Base-by-base conservation (phyloP, 805 yeast species). In the Yamadazyma kitorensis region DNA sequence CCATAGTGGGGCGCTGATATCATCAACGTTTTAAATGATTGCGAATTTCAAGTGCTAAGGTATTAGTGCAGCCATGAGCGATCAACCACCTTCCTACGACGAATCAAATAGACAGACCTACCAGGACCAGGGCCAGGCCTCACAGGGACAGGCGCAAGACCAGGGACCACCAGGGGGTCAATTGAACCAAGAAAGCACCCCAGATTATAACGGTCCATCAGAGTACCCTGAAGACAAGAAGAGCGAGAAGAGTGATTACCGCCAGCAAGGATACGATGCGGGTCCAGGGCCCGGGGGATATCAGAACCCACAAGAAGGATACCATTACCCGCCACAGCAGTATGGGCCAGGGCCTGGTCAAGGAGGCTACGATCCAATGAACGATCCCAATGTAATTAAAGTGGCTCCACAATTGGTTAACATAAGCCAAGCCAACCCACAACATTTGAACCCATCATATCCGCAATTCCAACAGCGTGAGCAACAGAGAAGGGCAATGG, bases 401-500 rank as follows among this genome's bases (percentile, higher is more conserved):
- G 57, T 64, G 4, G 43, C 58, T 4, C 66, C 69, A 7, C 57
- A 50, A 45, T 23, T 45, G 36, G 64, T 62, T n/a, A 59, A 66
- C 43, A 66, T 66, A 16, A 46, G 64, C 1, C 51, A 48, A 33
- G 62, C 70, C 3, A 58, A 60, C 18, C 64, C 66, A 12, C 51
- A 53, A 26, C 57, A 59, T 30, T 44, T 64, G 23, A 50, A 67
- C 22, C 70, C 71, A 0, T 58, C 62, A 4, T 65, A 62, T 39
- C 59, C 47, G 30, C 59, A 62, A 36, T 66, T 49, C 31, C 49
- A 53, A 23, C 43, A 46, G 26, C 43, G 55, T 12, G 69, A 66
- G 23, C 54, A 54, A 34, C 54, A 60, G 31, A 37, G 68, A 16
- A 41, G 52, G 13, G 47, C 52, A 4, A 45, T 50, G 10, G 71